Base-by-base conservation (phyloP, 2,329 filamentous ascomycete species). In the Xylariaceae sp. region DNA sequence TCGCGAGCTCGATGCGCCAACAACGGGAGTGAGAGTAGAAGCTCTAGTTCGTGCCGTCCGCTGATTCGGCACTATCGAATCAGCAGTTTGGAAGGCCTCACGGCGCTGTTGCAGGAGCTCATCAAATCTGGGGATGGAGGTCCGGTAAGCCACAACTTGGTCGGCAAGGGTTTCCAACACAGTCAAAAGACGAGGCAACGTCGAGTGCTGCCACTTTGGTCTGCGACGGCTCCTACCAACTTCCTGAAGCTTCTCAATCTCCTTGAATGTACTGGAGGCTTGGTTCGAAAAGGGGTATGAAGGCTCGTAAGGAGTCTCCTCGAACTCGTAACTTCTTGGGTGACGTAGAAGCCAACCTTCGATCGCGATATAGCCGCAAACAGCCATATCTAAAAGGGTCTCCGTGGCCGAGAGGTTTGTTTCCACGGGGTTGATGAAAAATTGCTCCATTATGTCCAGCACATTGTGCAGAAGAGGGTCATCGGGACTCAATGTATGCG, bases 401-500 rank as follows among this genome's bases (percentile, higher is more conserved):
- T 95, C 90, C 0, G 93, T 97, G 1, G 97, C 79, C 0, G 88
- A 89, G 2, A 99, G 77, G 66, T 99, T 99, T 2, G 89, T 92
- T 67, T 97, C 91, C 2, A 97, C 86, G 2, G 91, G 88, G 67
- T 99, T 99, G 4, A 90, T 82, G 67, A 97, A 91, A 69, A 97
- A 99, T 0, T 82, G 87, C 50, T 88, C 82, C 9, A 99, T 74
- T 6, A 93, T 80, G 49, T 88, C 86, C 8, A 89, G 76, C 1
- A 89, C 77, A 7, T 89, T 84, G 71, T 83, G 84, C 51, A 87
- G 78, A 42, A 86, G 80, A 49, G 81, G 85, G 65, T 87, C 87
- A 57, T 84, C 83, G 1, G 79, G 80, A 56, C 81, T 81, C 15
- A 90, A 77, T 4, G 85, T 85, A 68, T 88, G 86, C 39, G 75